Base-by-base conservation (phyloP, 1,284 basidiomycete genomes). In the Wolfiporia cocos region DNA sequence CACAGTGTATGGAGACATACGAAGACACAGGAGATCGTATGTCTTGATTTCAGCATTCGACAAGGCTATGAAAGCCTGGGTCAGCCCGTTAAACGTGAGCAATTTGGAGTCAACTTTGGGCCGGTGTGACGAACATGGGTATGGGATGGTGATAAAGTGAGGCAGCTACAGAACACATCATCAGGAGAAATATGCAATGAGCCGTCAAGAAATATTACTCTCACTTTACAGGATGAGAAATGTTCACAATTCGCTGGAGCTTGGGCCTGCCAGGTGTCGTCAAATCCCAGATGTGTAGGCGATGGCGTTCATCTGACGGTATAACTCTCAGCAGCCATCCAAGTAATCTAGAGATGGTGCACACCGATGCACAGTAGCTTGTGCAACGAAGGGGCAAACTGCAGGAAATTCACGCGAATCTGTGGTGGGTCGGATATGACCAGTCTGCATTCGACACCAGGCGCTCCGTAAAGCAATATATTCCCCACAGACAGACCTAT, bases 141-240 rank as follows among this genome's bases (percentile, higher is more conserved):
- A 58, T 88, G 86, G n/a, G 75, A 77, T 1, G 86, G 79, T 1
- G 83, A 86, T n/a, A 81, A 57, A 12, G 76, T 70, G 38, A 86
- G 53, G 34, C 70, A 79, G 47, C 81, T 83, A 48, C 41, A 34
- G 11, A 6, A 24, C 18, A 45, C 28, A 18, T 9, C 40, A n/a
- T 48, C 44, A 38, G 20, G 46, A 28, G 34, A 32, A 46, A 22
- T 12, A 17, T 41, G 22, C 24, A n/a, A 23, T 21, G 19, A 32
- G 22, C 20, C 46, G 12, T 33, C 24, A 35, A 17, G 35, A 35
- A 33, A 18, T n/a, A n/a, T n/a, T n/a, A n/a, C n/a, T 43, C 65
- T 49, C 52, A 76, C 75, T 64, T 76, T 41, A 75, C 64, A 20
- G 62, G 54, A 31, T 62, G 68, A 39, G 76, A 69, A 52, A 79